These are phyloP conservation scores for Sonneratia alba DNA, from an alignment of 345 rosid genomes.

Conservation along the genomic window DNA sequence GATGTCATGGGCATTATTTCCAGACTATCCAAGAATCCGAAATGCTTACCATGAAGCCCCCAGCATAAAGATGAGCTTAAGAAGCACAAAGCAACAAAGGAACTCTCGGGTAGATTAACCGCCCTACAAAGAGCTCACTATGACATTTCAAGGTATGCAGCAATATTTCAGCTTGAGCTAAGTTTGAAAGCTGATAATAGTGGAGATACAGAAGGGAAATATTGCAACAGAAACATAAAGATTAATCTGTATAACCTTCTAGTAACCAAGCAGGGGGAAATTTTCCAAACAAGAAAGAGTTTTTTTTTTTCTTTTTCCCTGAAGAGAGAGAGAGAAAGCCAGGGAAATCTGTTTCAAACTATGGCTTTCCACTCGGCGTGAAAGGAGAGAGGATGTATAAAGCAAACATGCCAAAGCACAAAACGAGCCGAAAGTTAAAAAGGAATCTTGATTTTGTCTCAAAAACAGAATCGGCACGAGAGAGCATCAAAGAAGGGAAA, in stretches of 20 bases:
- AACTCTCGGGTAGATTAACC: too few relatives aligned
- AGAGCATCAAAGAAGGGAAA: constrained; percentile 16
- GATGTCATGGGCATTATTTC: background rate
- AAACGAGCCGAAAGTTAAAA: constrained; percentile 36
- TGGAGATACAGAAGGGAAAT: background rate
- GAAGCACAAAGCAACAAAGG: too few relatives aligned
- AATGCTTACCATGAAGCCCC: background rate
- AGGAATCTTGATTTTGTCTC: constrained; percentile 21
- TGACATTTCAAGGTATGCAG: background rate
- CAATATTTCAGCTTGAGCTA: background rate
- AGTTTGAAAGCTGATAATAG: background rate
- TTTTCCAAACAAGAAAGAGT: background rate
- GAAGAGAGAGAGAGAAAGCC: constrained; percentile 4
- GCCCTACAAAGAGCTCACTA: too few relatives aligned
- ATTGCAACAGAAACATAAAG: constrained; percentile 1
- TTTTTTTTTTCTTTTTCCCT: background rate
- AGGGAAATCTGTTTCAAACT: constrained; percentile 9
- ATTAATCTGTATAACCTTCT: too few relatives aligned
- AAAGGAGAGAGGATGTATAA: constrained; percentile 17
- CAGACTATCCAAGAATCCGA: background rate
- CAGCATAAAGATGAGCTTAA: background rate
- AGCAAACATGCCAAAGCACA: constrained; percentile 33
- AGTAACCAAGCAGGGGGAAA: background rate
- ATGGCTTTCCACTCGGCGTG: constrained; percentile 30
- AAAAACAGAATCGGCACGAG: constrained; percentile 5